Conservation (phyloP, 306 rosid species). For the Malus domestica region ASM211411v1 NC_041793.1:31677501-31678000, state of each 20-base stretch:
- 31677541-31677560: constrained; percentile 11
- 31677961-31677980: constrained; percentile 70
- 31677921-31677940: constrained; percentile 39
- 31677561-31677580: constrained; percentile 21
- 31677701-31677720: constrained; percentile 80
- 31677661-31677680: constrained; percentile 94
- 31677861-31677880: background rate
- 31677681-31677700: constrained; percentile 92
- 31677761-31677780: constrained; percentile 91
- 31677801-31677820: constrained; percentile 13
- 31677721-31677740: constrained; percentile 67
- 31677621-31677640: constrained; percentile 76
- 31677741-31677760: constrained; percentile 56
- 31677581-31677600: constrained; percentile 97
- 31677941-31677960: constrained; percentile 97
- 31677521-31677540: background rate
- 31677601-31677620: constrained; percentile 82
- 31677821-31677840: background rate
- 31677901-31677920: constrained; percentile 2
- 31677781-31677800: constrained; percentile 69
- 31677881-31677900: background rate
- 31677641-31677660: constrained; percentile 99
- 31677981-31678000: constrained; percentile 83
- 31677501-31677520: background rate
- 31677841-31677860: background rate